phyloP scores from a whole-genome alignment of 1,284 basidiomycete genomes.

The Ceratorhiza oryzae-sativae region DNA sequence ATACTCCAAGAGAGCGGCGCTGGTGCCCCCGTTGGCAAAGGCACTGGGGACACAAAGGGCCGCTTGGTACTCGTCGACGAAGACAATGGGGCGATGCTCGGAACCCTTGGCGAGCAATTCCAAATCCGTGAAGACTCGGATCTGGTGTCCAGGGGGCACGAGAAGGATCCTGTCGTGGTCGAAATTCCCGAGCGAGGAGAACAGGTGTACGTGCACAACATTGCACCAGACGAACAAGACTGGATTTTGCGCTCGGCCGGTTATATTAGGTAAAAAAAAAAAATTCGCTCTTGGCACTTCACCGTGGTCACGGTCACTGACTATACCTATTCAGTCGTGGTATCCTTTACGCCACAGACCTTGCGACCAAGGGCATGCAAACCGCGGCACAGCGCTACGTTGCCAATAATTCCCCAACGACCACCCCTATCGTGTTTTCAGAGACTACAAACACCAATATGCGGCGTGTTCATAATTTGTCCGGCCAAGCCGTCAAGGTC shows the following conservation, averaged over 20 bases:
- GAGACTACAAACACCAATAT: constrained; percentile 66
- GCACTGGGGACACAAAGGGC: constrained; percentile 63
- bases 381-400: constrained; percentile 70
- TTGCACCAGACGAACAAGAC: constrained; percentile 73
- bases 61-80: constrained; percentile 78
- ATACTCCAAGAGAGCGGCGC: constrained; percentile 46
- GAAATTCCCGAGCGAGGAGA: constrained; percentile 65
- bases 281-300: constrained; percentile 43
- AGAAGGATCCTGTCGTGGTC: constrained; percentile 73
- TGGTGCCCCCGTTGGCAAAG: constrained; percentile 40
- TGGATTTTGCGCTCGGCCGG: constrained; percentile 76
- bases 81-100: constrained; percentile 74
- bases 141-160: constrained; percentile 58
- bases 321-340: constrained; percentile 59
- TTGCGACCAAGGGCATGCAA: constrained; percentile 67
- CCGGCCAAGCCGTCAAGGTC: constrained; percentile 69
- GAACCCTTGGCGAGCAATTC: constrained; percentile 69
- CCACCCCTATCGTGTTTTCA: constrained; percentile 65
- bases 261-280: constrained; percentile 71
- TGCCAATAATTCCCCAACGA: constrained; percentile 60
- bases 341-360: constrained; percentile 70
- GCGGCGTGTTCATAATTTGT: constrained; percentile 66
- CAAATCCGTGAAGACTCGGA: constrained; percentile 66
- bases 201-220: constrained; percentile 62
- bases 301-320: neutral